Conservation (phyloP, 345 rosid species). For the Eucalyptus sideroxylon region DNA sequence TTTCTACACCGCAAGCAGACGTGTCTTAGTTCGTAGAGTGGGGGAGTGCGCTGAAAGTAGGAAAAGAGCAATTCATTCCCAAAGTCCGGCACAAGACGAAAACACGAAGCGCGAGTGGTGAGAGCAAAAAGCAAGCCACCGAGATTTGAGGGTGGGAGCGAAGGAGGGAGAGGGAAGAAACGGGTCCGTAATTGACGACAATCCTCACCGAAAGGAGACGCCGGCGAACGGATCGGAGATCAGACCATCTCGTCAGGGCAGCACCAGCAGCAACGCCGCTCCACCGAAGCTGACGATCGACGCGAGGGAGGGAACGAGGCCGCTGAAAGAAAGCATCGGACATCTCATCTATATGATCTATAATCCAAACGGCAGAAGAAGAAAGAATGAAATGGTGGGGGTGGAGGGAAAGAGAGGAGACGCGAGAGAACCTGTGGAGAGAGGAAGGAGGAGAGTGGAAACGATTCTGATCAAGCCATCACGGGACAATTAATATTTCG, state of each 20-base stretch:
- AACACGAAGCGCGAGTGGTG: background rate
- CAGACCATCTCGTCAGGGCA: background rate
- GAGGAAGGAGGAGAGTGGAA: background rate
- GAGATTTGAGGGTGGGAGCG: background rate
- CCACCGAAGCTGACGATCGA: background rate
- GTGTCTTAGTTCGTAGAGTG: background rate
- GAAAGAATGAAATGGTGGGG: too few species aligned
- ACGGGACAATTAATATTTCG: background rate
- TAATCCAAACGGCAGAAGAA: background rate
- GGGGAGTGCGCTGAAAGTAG: background rate
- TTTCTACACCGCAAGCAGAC: background rate
- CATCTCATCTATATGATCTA: background rate
- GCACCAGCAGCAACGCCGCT: background rate
- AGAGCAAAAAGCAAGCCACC: background rate
- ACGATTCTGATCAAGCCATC: background rate
- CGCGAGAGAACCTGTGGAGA: background rate
- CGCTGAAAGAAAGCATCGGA: background rate
- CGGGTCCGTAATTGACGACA: background rate
- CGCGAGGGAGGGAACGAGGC: too few species aligned
- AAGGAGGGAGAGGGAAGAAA: background rate
- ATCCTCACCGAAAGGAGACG: conserved; percentile 67
- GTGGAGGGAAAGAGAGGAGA: background rate
- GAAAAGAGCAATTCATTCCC: background rate
- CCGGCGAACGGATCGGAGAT: background rate
- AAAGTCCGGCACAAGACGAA: background rate